Percentiles rank a stretch among this genome's conserved stretches.
Conservation (phyloP, 768 basidiomycete species). For the Daedaleopsis sinensis region DNA sequence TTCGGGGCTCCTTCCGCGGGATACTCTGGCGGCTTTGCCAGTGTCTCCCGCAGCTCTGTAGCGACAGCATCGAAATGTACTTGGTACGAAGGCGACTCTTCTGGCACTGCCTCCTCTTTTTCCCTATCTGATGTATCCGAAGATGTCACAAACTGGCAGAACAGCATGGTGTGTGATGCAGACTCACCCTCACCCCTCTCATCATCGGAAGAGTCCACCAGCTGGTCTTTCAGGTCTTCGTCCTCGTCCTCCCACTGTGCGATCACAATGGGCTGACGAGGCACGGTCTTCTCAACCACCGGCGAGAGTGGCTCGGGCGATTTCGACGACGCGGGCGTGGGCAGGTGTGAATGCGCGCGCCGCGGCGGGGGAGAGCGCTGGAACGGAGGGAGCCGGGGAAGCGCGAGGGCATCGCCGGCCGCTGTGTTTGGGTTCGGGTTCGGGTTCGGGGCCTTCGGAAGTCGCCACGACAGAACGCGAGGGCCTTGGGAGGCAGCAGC, state of each 20-base stretch:
- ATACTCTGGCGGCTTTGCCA: not conserved
- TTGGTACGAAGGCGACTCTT: not conserved
- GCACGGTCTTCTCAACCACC: constrained; percentile 1
- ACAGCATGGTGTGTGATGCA: not conserved
- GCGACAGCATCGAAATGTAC: not conserved
- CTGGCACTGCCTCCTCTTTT: not conserved
- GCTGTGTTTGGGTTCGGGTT: too few relatives aligned
- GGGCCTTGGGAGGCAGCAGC: not conserved
- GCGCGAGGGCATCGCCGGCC: not conserved
- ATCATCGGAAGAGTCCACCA: not conserved
- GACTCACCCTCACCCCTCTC: not conserved
- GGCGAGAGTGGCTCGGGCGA: constrained; percentile 18
- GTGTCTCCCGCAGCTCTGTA: not conserved
- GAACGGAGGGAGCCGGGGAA: not conserved
- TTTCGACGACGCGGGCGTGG: constrained; percentile 14
- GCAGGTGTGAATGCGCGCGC: constrained; percentile 5
- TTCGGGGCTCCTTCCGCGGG: not conserved
- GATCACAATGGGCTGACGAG: not conserved
- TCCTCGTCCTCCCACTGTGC: not conserved
- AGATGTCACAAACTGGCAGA: not conserved
- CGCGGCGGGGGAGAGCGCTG: not conserved
- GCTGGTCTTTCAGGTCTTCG: constrained; percentile 13
- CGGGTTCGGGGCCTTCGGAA: not conserved
- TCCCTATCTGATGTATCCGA: not conserved
- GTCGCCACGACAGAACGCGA: not conserved